Percentiles rank a stretch among this genome's conserved stretches.
Evolutionary conservation across 192 early-diverging fungal species (phyloP).

Genomic region (Rhizophagus clarus): DNA sequence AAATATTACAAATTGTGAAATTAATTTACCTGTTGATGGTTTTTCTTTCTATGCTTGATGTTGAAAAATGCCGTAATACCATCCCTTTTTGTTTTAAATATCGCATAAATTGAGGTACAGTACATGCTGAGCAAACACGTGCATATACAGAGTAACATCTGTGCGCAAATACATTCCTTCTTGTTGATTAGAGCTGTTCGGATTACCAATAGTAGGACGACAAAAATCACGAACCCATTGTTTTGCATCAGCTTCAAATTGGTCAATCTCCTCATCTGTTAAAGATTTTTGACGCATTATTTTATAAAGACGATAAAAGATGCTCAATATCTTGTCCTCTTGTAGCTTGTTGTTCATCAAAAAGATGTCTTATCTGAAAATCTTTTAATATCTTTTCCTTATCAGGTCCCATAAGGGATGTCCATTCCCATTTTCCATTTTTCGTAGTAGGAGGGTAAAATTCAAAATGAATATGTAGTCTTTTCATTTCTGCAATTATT

Average conservation of each 20-base stretch:
- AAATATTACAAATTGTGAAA: no score
- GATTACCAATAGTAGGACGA: no score
- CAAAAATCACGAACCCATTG: slow-evolving; percentile 6
- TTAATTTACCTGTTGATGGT: background rate
- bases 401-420: background rate
- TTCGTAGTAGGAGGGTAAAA: background rate
- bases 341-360: background rate
- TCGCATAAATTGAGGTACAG: background rate
- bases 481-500: background rate
- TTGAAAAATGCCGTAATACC: background rate
- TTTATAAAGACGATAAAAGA: background rate
- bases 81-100: background rate
- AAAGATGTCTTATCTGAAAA: background rate
- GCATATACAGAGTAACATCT: slow-evolving; percentile 15
- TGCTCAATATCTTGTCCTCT: background rate
- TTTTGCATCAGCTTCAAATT: background rate
- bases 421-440: background rate
- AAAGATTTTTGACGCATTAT: background rate
- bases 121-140: background rate
- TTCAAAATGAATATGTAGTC: background rate
- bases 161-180: background rate
- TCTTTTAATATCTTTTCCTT: slow-evolving; percentile 6
- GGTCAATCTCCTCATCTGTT: background rate
- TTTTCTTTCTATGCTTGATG: slow-evolving; percentile 4
- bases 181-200: background rate